phyloP scores from a whole-genome alignment of 352 stramenopile species.

The Pythium rhizo-oryzae region DNA sequence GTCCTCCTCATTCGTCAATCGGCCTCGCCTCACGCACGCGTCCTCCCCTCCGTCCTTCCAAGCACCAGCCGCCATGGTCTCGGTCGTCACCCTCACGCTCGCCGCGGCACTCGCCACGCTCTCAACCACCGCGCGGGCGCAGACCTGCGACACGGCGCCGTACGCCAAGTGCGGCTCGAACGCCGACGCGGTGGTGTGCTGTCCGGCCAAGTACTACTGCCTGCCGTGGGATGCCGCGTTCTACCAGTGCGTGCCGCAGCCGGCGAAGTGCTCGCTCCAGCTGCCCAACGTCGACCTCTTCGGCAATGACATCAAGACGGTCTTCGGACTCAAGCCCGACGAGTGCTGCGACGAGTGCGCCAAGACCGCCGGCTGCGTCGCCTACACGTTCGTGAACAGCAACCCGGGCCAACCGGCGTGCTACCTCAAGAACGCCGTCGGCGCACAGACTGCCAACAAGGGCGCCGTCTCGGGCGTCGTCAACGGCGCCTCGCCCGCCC shows the following conservation, averaged over 20 bases:
- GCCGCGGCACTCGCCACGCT: background rate
- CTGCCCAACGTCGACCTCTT: slow-evolving; percentile 46
- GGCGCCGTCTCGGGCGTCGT: slow-evolving; percentile 36
- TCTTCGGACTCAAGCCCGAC: slow-evolving; percentile 30
- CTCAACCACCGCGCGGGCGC: background rate
- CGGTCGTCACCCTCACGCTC: background rate
- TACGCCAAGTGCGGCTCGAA: slow-evolving; percentile 32
- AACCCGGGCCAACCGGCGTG: slow-evolving; percentile 37
- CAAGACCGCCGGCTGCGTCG: slow-evolving; percentile 32
- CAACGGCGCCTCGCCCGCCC: background rate
- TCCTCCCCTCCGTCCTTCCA: background rate
- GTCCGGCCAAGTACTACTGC: slow-evolving; percentile 44
- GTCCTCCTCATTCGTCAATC: slow-evolving; percentile 16
- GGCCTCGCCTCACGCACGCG: background rate
- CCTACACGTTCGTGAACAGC: slow-evolving; percentile 47
- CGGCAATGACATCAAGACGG: slow-evolving; percentile 42
- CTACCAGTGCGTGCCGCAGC: slow-evolving; percentile 47
- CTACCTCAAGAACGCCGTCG: slow-evolving; percentile 39
- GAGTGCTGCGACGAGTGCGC: slow-evolving; percentile 38
- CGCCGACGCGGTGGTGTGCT: slow-evolving; percentile 33
- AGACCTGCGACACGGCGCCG: slow-evolving; percentile 23
- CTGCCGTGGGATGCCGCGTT: slow-evolving; percentile 46
- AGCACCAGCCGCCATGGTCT: slow-evolving; percentile 13
- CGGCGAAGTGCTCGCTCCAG: slow-evolving; percentile 39
- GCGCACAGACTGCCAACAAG: slow-evolving; percentile 2